These are phyloP conservation scores for Starmerella stigmatis DNA, from an alignment of 805 yeast genomes.

Conservation along the genomic window DNA sequence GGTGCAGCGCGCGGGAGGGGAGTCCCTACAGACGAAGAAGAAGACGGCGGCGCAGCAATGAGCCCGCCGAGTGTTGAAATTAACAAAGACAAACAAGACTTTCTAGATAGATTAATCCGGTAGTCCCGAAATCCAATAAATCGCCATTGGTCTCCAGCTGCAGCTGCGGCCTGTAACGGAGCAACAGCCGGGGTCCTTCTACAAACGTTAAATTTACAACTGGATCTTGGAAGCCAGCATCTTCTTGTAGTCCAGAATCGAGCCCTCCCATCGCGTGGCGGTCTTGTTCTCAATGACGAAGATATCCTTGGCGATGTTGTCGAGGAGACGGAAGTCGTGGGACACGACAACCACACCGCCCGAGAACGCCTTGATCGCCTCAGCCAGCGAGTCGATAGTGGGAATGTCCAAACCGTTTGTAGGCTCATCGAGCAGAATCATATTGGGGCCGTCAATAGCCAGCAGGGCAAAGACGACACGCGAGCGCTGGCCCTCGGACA, in stretches of 20 bases:
- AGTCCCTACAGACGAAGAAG: not conserved
- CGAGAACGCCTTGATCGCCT: constrained; percentile 83
- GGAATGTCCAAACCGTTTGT: constrained; percentile 98
- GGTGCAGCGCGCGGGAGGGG: not conserved
- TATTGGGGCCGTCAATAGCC: constrained; percentile 92
- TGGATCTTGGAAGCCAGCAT: constrained; percentile 76
- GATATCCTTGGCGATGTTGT: constrained; percentile 94
- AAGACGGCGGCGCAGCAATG: not conserved
- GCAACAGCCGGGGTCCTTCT: too few relatives aligned
- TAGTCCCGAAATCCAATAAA: too few relatives aligned
- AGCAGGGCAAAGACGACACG: constrained; percentile 95
- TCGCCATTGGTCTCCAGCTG: too few relatives aligned
- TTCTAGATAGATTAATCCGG: constrained; percentile 15
- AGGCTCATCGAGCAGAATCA: constrained; percentile 95
- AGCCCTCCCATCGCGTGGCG: constrained; percentile 93
- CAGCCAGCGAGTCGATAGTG: constrained; percentile 95
- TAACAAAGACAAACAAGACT: constrained; percentile 13
- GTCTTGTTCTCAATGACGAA: constrained; percentile 91
- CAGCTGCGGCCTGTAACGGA: too few relatives aligned
- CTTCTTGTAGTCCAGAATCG: constrained; percentile 84
- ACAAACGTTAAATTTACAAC: constrained; percentile 13
- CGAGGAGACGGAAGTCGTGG: constrained; percentile 96
- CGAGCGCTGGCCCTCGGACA: constrained; percentile 98
- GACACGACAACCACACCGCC: constrained; percentile 99
- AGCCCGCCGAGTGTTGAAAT: not conserved